phyloP scores from a whole-genome alignment of 257 asterid genomes.

The Solanum stenotomum region DNA sequence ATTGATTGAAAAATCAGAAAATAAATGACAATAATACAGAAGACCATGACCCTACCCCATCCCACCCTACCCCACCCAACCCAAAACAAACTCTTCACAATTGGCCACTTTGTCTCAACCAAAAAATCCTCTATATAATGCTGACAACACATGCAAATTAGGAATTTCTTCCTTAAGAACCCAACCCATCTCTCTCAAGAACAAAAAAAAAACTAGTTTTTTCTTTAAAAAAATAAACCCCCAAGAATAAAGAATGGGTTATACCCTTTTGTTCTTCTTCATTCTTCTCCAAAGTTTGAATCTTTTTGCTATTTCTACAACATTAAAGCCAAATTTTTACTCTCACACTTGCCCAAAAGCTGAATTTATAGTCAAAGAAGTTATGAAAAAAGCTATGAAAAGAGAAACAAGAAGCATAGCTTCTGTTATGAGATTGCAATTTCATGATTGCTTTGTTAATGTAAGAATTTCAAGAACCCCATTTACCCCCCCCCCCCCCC shows the following conservation, averaged over 20 bases:
- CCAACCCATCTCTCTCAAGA: background rate
- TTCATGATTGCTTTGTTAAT: constrained; percentile 91
- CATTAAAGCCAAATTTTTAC: constrained; percentile 49
- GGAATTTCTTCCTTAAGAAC: background rate
- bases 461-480: constrained; percentile 20
- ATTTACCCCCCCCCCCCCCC: background rate
- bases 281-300: constrained; percentile 10
- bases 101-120: constrained; percentile 7
- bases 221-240: background rate
- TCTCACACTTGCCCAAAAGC: constrained; percentile 63
- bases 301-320: constrained; percentile 13
- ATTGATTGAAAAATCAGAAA: constrained; percentile 10
- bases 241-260: constrained; percentile 21
- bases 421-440: constrained; percentile 91
- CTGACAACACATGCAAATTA: background rate
- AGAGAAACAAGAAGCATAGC: constrained; percentile 63
- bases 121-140: background rate
- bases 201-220: background rate
- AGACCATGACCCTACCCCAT: background rate
- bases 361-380: constrained; percentile 47
- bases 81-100: constrained; percentile 9
- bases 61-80: background rate
- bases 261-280: constrained; percentile 9
- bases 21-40: background rate
- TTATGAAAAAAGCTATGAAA: constrained; percentile 44